phyloP scores from a whole-genome alignment of 805 yeast genomes.

The Metschnikowia borealis region DNA sequence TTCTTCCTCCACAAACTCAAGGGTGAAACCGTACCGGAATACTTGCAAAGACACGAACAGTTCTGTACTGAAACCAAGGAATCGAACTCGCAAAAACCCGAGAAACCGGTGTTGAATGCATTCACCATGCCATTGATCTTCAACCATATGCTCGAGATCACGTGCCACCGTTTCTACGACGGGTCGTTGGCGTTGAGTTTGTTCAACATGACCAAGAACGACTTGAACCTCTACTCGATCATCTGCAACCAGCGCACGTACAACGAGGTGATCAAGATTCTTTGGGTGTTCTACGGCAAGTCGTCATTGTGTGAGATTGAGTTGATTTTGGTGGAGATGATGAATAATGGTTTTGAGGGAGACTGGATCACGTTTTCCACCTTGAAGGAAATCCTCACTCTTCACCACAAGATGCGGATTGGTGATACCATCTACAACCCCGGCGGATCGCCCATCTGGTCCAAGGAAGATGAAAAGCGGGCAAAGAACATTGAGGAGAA shows the following conservation, averaged over 20 bases:
- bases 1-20: slow-evolving; percentile 16
- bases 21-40: slow-evolving; percentile 12
- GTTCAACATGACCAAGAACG: slow-evolving; percentile 33
- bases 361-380: slow-evolving; percentile 33
- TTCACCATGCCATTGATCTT: slow-evolving; percentile 35
- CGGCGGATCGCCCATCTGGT: slow-evolving; percentile 32
- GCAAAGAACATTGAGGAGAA: slow-evolving; percentile 23
- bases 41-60: slow-evolving; percentile 18
- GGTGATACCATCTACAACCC: slow-evolving; percentile 24
- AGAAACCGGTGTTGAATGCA: slow-evolving; percentile 27
- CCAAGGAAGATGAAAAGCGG: slow-evolving; percentile 33
- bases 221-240: slow-evolving; percentile 30
- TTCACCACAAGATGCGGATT: slow-evolving; percentile 31
- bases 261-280: slow-evolving; percentile 33
- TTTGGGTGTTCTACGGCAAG: slow-evolving; percentile 39
- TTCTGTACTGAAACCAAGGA: slow-evolving; percentile 16
- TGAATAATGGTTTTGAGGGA: slow-evolving; percentile 39
- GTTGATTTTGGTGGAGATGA: slow-evolving; percentile 34
- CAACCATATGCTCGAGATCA: slow-evolving; percentile 27
- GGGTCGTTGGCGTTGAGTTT: slow-evolving; percentile 35
- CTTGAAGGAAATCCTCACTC: slow-evolving; percentile 30
- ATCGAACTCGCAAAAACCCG: slow-evolving; percentile 18
- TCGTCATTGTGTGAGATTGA: slow-evolving; percentile 33
- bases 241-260: slow-evolving; percentile 40
- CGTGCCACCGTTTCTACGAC: slow-evolving; percentile 26